Percentiles rank a stretch among this genome's conserved stretches.
Conservation (phyloP, 768 basidiomycete species). For the Russula dissimulans region DNA sequence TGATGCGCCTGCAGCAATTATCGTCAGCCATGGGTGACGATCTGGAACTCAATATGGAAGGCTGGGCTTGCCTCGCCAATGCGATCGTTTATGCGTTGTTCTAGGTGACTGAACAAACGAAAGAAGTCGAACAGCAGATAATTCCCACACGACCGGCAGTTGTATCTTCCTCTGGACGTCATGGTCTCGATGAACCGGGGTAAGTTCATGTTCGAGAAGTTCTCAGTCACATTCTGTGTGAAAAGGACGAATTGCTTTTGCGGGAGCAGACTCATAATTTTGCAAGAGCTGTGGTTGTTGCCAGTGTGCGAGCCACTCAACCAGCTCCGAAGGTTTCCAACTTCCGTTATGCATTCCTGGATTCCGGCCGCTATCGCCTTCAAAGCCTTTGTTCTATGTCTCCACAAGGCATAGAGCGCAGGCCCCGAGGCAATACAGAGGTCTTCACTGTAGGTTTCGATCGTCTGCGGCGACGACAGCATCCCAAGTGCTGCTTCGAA, state of each 20-base stretch:
- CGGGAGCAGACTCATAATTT: not conserved
- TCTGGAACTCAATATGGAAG: too few relatives aligned
- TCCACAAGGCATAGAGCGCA: slow-evolving; percentile 2
- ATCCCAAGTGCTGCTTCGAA: not conserved
- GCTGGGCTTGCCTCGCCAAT: not conserved
- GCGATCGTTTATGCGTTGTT: not conserved
- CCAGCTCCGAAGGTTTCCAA: not conserved
- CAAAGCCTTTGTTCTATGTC: not conserved
- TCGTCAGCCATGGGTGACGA: not conserved
- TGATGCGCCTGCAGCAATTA: not conserved
- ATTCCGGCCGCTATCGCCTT: not conserved
- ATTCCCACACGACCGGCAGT: not conserved
- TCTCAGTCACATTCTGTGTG: not conserved
- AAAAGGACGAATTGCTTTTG: not conserved
- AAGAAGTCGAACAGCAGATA: not conserved
- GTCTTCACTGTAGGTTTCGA: not conserved
- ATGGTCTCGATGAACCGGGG: not conserved
- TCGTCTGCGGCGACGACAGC: not conserved
- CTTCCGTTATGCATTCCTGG: not conserved
- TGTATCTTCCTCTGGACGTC: not conserved
- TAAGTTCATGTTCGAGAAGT: not conserved
- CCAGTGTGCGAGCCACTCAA: not conserved
- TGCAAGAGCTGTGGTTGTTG: not conserved
- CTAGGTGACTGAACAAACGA: slow-evolving; percentile 1
- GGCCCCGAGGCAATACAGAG: not conserved